Evolutionary conservation across 176 grass and related monocot genomes (phyloP).

Genomic region (Tuctoria greenei): DNA sequence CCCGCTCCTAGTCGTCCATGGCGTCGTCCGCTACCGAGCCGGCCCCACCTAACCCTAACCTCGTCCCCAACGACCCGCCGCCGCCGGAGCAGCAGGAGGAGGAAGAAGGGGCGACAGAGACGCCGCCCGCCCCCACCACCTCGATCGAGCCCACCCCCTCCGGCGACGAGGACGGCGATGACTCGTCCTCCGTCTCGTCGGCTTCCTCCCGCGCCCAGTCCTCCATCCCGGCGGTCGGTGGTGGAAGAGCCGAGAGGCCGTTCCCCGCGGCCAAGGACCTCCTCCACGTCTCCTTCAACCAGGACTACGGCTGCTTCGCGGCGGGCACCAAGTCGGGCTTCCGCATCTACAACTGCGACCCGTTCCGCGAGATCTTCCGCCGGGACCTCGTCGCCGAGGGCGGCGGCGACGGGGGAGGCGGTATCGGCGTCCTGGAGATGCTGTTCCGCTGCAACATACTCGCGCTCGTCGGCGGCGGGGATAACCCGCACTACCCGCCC

Average conservation of each 20-base stretch:
- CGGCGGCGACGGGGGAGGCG: slow-evolving; percentile 33
- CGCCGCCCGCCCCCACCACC: background rate
- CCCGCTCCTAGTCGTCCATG: slow-evolving; percentile 29
- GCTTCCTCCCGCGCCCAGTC: background rate
- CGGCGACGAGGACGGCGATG: slow-evolving; percentile 37
- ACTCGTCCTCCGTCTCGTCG: slow-evolving; percentile 17
- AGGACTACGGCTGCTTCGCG: slow-evolving; percentile 98
- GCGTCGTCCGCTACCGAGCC: slow-evolving; percentile 28
- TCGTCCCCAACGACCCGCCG: slow-evolving; percentile 9
- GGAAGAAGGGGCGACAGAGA: background rate
- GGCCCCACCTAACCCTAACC: slow-evolving; percentile 45
- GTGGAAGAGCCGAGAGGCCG: background rate
- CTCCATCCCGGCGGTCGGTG: background rate
- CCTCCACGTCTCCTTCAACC: slow-evolving; percentile 93
- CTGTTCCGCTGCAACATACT: slow-evolving; percentile 90
- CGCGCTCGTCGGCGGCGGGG: slow-evolving; percentile 69
- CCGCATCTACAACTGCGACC: slow-evolving; percentile 99
- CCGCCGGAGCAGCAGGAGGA: background rate
- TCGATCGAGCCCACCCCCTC: slow-evolving; percentile 46
- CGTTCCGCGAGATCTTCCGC: slow-evolving; percentile 95
- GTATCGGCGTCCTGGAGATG: slow-evolving; percentile 79
- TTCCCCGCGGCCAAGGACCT: slow-evolving; percentile 44
- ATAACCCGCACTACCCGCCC: slow-evolving; percentile 60
- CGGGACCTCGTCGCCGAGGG: slow-evolving; percentile 59
- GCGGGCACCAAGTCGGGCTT: slow-evolving; percentile 81